Base-by-base conservation (phyloP, 2,329 filamentous ascomycete species). In the Nemania bipapillata region DNA sequence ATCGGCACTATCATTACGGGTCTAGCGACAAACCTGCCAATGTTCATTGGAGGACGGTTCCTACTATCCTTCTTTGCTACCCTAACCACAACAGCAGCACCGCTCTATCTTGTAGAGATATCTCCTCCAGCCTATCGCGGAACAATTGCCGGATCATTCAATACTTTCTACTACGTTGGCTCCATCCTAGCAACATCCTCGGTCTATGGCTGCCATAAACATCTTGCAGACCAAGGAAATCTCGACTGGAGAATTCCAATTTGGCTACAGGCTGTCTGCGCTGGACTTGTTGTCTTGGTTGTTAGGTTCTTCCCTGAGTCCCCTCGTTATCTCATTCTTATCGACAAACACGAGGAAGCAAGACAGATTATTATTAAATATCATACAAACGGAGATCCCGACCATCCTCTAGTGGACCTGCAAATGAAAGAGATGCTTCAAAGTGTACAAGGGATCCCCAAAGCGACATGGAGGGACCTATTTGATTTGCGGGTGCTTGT, bases 51-150 rank as follows among this genome's bases (percentile, higher is more conserved):
- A 17, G 83, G 83, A 0, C 80, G 84, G 5, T 86, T 85, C 72
- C 70, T 86, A 1, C 74, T 86, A 7, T 82, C 82, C 1, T 86
- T 85, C 72, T 88, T 87, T 58, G 86, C 87, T 32, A 84, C 85
- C 0, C 86, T 89, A 59, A 84, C 85, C 1, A 82, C 84, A 12
- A 84, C 85, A 2, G 86, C 87, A 0, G 87, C 86, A 0, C 88
- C 88, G 0, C 83, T 87, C 8, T 89, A 88, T 71, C 83, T 88
- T 9, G 85, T 87, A 22, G 88, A 90, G 74, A 86, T 89, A 61
- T 82, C 86, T 0, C 88, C 89, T 65, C 87, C 89, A 0, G 80
- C 83, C 1, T 87, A 87, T 72, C 84, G 88, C 59, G 87, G 85
- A 26, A 82, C 87, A 1, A 80, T 89, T 22, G 88, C 87, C 0